These are phyloP conservation scores for Didymosphaeria variabile DNA, from an alignment of 2,329 filamentous ascomycete genomes.

Conservation along the genomic window DNA sequence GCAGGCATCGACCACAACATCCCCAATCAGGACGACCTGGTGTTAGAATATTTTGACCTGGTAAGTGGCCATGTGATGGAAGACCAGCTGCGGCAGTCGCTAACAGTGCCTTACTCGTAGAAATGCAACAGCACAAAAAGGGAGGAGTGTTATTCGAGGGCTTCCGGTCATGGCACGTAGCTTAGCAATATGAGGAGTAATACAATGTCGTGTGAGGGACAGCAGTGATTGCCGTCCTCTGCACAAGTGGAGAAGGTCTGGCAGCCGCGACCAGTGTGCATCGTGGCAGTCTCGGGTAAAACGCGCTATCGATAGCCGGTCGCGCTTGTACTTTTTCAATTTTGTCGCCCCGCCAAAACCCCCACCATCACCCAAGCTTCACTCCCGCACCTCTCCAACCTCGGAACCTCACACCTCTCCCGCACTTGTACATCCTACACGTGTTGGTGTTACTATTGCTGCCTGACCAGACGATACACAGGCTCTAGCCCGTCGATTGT, in stretches of 20 bases:
- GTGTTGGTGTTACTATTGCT: slow-evolving; percentile 7
- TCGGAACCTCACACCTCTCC: slow-evolving; percentile 1
- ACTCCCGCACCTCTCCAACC: slow-evolving; percentile 1
- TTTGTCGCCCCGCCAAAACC: not conserved
- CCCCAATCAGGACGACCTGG: slow-evolving; percentile 40
- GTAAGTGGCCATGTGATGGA: slow-evolving; percentile 28
- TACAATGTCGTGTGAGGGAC: not conserved
- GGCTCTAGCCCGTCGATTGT: slow-evolving; percentile 3
- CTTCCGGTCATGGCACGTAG: not conserved
- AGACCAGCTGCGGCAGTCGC: not conserved
- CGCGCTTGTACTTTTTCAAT: not conserved
- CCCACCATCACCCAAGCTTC: slow-evolving; percentile 12
- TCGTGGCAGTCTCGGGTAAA: slow-evolving; percentile 5
- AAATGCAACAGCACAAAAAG: slow-evolving; percentile 13
- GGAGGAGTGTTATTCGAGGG: slow-evolving; percentile 15
- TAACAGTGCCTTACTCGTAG: not conserved
- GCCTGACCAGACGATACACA: slow-evolving; percentile 9
- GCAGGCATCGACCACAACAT: slow-evolving; percentile 42
- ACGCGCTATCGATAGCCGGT: not conserved
- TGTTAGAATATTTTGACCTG: slow-evolving; percentile 46
- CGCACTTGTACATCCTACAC: slow-evolving; percentile 7
- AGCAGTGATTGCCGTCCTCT: not conserved
- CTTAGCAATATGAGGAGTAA: slow-evolving; percentile 2
- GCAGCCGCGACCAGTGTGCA: not conserved
- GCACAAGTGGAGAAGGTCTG: not conserved